A percentile compares a stretch with the other conserved stretches of the same genome.
phyloP scores from a whole-genome alignment of 108 stramenopile species.

The Cyclotella kingstonii region DNA sequence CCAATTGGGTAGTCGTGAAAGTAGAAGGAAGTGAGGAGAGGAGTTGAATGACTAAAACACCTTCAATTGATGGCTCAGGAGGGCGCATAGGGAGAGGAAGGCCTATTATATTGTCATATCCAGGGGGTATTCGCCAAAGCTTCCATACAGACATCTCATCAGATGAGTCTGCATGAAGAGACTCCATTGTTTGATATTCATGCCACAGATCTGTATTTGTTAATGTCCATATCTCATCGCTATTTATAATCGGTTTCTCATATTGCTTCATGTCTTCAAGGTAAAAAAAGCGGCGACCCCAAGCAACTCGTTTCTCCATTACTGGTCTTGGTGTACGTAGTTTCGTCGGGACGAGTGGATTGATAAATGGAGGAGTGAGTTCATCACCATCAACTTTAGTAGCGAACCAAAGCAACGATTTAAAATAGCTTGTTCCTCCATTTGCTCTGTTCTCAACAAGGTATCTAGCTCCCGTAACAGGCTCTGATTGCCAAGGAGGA shows the following conservation, averaged over 20 bases:
- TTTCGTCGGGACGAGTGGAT: slow-evolving; percentile 61
- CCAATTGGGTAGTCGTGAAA: slow-evolving; percentile 53
- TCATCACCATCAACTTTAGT: slow-evolving; percentile 51
- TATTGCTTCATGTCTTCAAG: slow-evolving; percentile 26
- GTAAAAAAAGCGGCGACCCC: slow-evolving; percentile 37
- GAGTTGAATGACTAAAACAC: slow-evolving; percentile 65
- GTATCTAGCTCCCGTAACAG: slow-evolving; percentile 59
- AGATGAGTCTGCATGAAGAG: slow-evolving; percentile 1
- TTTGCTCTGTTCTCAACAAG: slow-evolving; percentile 46
- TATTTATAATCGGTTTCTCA: slow-evolving; percentile 3
- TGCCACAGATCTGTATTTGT: slow-evolving; percentile 33
- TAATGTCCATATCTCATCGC: slow-evolving; percentile 19
- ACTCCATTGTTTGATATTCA: slow-evolving; percentile 8
- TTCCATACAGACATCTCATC: slow-evolving; percentile 27
- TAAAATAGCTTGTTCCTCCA: slow-evolving; percentile 44
- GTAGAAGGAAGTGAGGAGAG: slow-evolving; percentile 60
- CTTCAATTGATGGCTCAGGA: slow-evolving; percentile 63
- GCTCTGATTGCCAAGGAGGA: slow-evolving; percentile 56
- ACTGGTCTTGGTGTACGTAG: slow-evolving; percentile 53
- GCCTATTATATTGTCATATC: slow-evolving; percentile 10
- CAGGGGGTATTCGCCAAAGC: slow-evolving; percentile 41
- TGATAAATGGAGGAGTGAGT: slow-evolving; percentile 59
- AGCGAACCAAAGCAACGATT: slow-evolving; percentile 50
- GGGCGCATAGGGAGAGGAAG: slow-evolving; percentile 49
- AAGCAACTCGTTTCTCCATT: slow-evolving; percentile 16